Evolutionary conservation across 1,139 yeast genomes (phyloP), one percentile per base, ranked within the genome.

Genomic region (Suhomyces choctaworum): DNA sequence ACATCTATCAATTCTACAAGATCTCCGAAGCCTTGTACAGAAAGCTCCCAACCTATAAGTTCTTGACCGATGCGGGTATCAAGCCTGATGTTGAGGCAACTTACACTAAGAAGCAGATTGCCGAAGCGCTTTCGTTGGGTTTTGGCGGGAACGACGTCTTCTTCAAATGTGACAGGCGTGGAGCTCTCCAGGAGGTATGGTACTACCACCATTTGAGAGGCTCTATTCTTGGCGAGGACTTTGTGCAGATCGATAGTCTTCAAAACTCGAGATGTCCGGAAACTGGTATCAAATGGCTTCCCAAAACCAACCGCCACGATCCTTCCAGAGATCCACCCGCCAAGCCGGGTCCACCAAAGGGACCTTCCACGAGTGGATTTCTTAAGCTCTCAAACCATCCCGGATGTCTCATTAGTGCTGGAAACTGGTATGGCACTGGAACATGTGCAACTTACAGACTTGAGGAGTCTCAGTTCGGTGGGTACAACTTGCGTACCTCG

Each of bases 101-200:
- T 0, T 89, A 86, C 54, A 69, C 88, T 12, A 76, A 74, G 37
- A 61, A 70, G 10, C 80, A 86, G 52, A 80, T 92, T 39, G 71
- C 76, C 36, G 64, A 66, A 22, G 95, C 95, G 0, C 66, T 92
- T 42, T 60, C 63, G 24, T 63, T 70, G 24, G 76, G 78, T 37
- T 82, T 80, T 51, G 67, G 66, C 16, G 86, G 82, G 9, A 69
- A 73, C 23, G 62, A 73, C 2, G 95, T 86, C 4, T 81, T 67
- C 52, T 77, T 90, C 54, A 78, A 80, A 46, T 89, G 97, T 65
- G 82, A 83, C 56, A 63, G 69, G 31, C 70, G 64, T 50, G 67
- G 78, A 38, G 90, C 88, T 0, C 62, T 92, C 29, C 85, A 80
- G 50, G 96, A 92, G 59, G 74, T 92, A 19, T 90, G 97, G 96